Conservation (phyloP, 306 rosid genomes). For the Hylodesmum podocarpum region DNA sequence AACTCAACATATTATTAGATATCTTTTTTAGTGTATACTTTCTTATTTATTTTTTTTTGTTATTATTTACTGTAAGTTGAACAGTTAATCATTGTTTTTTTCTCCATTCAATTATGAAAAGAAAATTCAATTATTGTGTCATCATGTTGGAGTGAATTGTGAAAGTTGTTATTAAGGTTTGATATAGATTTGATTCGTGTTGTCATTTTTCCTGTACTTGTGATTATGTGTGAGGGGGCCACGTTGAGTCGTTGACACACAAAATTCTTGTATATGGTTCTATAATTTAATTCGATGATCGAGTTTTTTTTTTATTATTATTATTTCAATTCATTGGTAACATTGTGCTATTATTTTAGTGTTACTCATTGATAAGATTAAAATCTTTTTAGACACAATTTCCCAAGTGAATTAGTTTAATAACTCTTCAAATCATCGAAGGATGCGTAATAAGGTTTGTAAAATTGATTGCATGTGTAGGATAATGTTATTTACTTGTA, state of each 20-base stretch:
- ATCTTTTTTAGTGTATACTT: neutral
- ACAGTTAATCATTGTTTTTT: neutral
- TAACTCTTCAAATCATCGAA: neutral
- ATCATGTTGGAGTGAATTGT: neutral
- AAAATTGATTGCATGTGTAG: neutral
- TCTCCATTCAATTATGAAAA: neutral
- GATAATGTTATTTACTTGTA: too few relatives aligned
- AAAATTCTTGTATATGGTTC: neutral
- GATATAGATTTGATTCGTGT: neutral
- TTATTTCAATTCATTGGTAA: neutral
- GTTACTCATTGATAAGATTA: neutral
- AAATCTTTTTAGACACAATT: neutral
- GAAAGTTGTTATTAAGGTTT: neutral
- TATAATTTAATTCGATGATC: neutral
- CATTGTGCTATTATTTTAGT: neutral
- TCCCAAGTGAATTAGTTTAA: neutral
- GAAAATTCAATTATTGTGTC: neutral
- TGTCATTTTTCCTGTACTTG: neutral
- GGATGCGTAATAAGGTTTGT: neutral
- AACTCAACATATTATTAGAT: too few relatives aligned
- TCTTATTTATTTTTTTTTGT: too few relatives aligned
- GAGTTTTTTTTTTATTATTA: neutral
- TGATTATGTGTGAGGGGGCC: neutral
- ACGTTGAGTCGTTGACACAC: neutral
- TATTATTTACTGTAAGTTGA: too few relatives aligned